phyloP scores from a whole-genome alignment of 495 filamentous ascomycete genomes.

The Patellaria atrata region DNA sequence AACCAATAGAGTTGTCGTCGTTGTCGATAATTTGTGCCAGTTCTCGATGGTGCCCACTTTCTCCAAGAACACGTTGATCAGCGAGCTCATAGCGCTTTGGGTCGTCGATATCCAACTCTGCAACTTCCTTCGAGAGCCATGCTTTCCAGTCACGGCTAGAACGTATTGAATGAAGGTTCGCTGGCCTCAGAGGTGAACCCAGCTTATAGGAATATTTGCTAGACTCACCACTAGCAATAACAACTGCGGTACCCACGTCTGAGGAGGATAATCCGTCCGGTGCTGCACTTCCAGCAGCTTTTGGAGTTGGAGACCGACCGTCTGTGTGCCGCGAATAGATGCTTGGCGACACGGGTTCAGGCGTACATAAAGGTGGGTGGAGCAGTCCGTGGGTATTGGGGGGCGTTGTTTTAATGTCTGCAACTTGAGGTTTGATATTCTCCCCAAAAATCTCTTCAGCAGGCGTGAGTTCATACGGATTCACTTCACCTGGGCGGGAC shows the following conservation, averaged over 20 bases:
- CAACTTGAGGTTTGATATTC: neutral
- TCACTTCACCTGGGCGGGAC: conserved; percentile 8
- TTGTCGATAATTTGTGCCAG: conserved; percentile 9
- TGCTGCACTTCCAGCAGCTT: conserved; percentile 14
- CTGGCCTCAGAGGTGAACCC: conserved; percentile 7
- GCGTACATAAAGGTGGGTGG: conserved; percentile 13
- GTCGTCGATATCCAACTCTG: conserved; percentile 13
- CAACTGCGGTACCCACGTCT: conserved; percentile 16
- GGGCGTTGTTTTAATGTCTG: conserved; percentile 2
- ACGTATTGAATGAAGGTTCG: conserved; percentile 4
- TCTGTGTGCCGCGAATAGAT: conserved; percentile 25
- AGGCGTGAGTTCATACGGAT: conserved; percentile 16
- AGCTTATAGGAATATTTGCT: conserved; percentile 22
- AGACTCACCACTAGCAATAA: conserved; percentile 22
- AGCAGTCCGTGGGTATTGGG: conserved; percentile 1
- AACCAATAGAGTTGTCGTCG: neutral
- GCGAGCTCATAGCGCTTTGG: no score
- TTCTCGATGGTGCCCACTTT: conserved; percentile 7
- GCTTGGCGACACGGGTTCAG: conserved; percentile 25
- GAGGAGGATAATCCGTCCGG: conserved; percentile 8
- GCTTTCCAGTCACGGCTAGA: conserved; percentile 25
- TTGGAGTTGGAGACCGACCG: conserved; percentile 17
- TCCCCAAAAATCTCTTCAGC: neutral
- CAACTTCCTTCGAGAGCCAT: conserved; percentile 24
- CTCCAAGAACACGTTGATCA: no score